Evolutionary conservation across 805 yeast genomes (phyloP), one percentile per base, ranked within the genome.

Genomic region (Myxozyma monticola): DNA sequence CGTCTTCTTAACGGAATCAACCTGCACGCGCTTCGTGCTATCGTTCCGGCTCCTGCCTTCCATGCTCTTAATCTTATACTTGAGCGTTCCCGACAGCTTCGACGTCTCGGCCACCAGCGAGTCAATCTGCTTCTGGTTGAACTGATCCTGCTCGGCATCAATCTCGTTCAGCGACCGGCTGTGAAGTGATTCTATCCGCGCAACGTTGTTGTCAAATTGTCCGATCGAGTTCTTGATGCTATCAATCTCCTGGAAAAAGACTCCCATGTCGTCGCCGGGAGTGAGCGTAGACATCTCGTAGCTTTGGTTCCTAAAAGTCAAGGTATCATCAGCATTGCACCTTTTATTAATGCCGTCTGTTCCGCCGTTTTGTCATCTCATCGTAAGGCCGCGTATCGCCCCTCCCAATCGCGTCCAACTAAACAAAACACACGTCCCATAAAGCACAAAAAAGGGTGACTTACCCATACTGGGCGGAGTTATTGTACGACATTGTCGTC

Each of bases 21-120:
- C 95, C 74, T 93, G 98, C 54, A 86, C 87, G 65, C 81, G 81
- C 70, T 88, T 88, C 63, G 93, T 86, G 39, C 80, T 72, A 72
- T 89, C 96, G 37, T 25, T 49, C 31, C 49, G 48, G 37, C 52
- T 49, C 52, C 63, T 65, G 56, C 82, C 77, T 70, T 88, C 95
- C 45, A 87, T 83, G 54, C 77, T 72, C 68, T 88, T 87, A 68
- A 93, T 84, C 64, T 88, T 78, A 54, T 75, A 70, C 70, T 88
- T 90, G 66, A 93, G 80, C 49, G 78, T 76, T 56, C 77, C 76
- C 65, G 91, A 95, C 62, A 88, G 76, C 45, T 86, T 79, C 37
- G 86, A 78, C 2, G 96, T 87, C 66, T 89, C 95, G 42, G 85
- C 73, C 44, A 83, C 83, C 51, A 87, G 75, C 53, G 79, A 74